These are phyloP conservation scores for Aureobasidium sp. DNA, from an alignment of 2,329 filamentous ascomycete genomes.

Conservation along the genomic window DNA sequence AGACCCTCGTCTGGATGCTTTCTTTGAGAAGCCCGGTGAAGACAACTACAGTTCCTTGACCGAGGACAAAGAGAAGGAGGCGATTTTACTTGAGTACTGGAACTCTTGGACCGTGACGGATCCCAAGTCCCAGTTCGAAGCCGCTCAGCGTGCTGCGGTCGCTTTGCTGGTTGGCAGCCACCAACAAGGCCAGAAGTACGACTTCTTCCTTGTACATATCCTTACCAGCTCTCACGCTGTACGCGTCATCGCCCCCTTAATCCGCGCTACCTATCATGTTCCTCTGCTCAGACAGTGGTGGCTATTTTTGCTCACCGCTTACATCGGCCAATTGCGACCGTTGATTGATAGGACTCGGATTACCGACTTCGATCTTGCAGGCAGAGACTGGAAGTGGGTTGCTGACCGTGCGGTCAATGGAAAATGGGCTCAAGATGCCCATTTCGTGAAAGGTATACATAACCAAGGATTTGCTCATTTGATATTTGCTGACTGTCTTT, in stretches of 20 bases:
- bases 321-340: conserved; percentile 68
- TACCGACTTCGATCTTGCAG: conserved; percentile 51
- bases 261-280: conserved; percentile 67
- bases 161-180: conserved; percentile 56
- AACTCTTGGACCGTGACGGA: conserved; percentile 73
- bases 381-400: conserved; percentile 70
- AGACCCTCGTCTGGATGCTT: conserved; percentile 63
- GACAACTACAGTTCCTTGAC: conserved; percentile 64
- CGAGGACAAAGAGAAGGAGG: conserved; percentile 61
- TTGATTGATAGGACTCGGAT: conserved; percentile 61
- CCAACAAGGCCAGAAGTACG: conserved; percentile 52
- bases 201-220: conserved; percentile 76
- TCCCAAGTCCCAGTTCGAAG: conserved; percentile 65
- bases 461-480: neutral
- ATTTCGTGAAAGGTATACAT: conserved; percentile 71
- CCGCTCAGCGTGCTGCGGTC: conserved; percentile 54
- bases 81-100: conserved; percentile 77
- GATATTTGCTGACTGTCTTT: neutral
- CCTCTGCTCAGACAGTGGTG: conserved; percentile 80
- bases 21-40: conserved; percentile 52
- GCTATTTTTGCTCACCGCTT: conserved; percentile 72
- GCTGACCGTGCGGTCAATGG: conserved; percentile 63
- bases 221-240: conserved; percentile 83
- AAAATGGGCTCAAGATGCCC: conserved; percentile 62
- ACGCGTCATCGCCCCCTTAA: conserved; percentile 70